Conservation (phyloP, 1,284 basidiomycete species). For the Apiotrichum veenhuisii region DNA sequence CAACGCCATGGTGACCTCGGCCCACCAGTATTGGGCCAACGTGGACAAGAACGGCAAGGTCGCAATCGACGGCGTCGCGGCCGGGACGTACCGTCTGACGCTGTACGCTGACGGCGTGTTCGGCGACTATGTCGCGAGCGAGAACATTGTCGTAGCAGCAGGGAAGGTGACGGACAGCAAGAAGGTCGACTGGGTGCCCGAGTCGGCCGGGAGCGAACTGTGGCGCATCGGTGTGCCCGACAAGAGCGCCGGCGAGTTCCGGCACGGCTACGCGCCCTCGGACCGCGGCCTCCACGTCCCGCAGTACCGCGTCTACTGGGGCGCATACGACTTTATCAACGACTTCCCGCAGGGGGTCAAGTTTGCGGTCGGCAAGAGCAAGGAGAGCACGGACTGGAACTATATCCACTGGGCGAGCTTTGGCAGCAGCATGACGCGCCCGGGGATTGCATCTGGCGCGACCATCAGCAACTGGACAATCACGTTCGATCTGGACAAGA, state of each 20-base stretch:
- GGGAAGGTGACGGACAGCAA: conserved; percentile 13
- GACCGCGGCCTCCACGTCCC: conserved; percentile 22
- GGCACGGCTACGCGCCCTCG: conserved; percentile 23
- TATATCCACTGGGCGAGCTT: conserved; percentile 33
- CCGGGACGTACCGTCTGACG: conserved; percentile 37
- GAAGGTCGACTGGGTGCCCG: conserved; percentile 23
- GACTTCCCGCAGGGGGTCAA: conserved; percentile 35
- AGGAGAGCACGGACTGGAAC: conserved; percentile 27
- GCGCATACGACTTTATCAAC: conserved; percentile 28
- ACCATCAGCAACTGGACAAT: conserved; percentile 36
- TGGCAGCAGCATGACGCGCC: conserved; percentile 17
- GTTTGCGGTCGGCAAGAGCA: conserved; percentile 27
- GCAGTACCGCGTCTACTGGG: conserved; percentile 36
- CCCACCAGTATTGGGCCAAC: conserved; percentile 39
- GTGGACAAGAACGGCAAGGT: conserved; percentile 24
- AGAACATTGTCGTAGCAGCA: conserved; percentile 26
- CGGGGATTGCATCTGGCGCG: conserved; percentile 2
- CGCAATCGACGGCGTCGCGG: conserved; percentile 30
- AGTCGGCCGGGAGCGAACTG: conserved; percentile 30
- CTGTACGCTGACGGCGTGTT: conserved; percentile 40
- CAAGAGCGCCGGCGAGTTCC: conserved; percentile 30
- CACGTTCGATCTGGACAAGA: conserved; percentile 18
- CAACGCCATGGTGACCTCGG: conserved; percentile 22
- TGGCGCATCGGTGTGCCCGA: conserved; percentile 38
- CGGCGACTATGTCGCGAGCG: conserved; percentile 30